Evolutionary conservation across 179 eudicot genomes (phyloP).

Genomic region (Beta macrorhiza): DNA sequence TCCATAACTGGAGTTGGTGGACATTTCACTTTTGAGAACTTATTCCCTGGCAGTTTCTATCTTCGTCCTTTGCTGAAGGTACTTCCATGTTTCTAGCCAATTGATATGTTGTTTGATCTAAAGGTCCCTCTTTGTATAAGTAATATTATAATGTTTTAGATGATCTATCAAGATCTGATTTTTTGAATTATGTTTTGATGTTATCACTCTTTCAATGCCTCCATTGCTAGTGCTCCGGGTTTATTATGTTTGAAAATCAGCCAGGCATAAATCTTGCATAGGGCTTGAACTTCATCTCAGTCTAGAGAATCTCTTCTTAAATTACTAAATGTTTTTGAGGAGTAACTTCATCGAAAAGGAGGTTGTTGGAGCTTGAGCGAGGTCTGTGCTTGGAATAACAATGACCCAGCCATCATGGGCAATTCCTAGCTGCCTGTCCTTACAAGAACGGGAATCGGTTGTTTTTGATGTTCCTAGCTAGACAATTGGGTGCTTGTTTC

Average conservation of each 20-base stretch:
- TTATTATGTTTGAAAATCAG: too few species aligned
- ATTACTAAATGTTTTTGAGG: too few species aligned
- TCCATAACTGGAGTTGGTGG: slow-evolving; percentile 86
- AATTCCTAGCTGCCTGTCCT: background rate
- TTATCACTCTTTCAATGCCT: background rate
- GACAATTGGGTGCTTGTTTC: slow-evolving; percentile 10
- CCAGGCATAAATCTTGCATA: background rate
- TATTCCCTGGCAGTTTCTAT: slow-evolving; percentile 97
- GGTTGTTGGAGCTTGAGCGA: too few species aligned
- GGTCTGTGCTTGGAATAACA: too few species aligned
- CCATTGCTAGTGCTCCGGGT: background rate
- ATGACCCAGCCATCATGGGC: background rate
- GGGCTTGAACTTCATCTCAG: background rate
- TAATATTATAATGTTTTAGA: background rate
- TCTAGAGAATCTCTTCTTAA: background rate
- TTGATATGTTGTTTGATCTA: background rate
- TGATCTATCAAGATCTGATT: background rate
- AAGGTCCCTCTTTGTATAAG: background rate
- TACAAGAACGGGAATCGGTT: background rate
- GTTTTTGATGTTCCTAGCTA: background rate
- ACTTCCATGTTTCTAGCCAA: slow-evolving; percentile 20
- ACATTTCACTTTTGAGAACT: slow-evolving; percentile 56
- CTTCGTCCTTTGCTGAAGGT: slow-evolving; percentile 96
- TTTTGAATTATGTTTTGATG: background rate
- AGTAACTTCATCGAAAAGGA: too few species aligned